Evolutionary conservation across 78 protist species (phyloP).

Genomic region (Polysphondylium violaceum): DNA sequence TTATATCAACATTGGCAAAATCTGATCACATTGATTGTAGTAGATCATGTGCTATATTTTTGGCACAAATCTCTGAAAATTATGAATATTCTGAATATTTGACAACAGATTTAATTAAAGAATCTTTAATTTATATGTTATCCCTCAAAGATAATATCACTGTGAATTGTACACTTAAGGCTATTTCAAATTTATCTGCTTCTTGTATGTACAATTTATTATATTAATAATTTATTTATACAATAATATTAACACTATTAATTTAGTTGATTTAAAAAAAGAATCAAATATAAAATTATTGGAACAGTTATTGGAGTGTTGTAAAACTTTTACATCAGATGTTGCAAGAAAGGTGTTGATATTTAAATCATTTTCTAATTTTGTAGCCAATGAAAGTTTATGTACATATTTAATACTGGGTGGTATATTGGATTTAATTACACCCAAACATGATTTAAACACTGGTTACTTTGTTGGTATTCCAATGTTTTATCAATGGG

Average conservation of each 20-base stretch:
- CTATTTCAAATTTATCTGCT: slow-evolving; percentile 52
- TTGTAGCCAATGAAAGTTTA: slow-evolving; percentile 36
- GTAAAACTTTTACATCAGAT: slow-evolving; percentile 24
- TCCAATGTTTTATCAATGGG: slow-evolving; percentile 79
- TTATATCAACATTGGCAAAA: slow-evolving; percentile 2
- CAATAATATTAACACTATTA: background rate
- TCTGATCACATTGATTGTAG: slow-evolving; percentile 59
- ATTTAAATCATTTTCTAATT: slow-evolving; percentile 68
- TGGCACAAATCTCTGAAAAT: slow-evolving; percentile 56
- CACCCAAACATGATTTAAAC: slow-evolving; percentile 11
- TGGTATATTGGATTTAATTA: slow-evolving; percentile 64
- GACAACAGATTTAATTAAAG: slow-evolving; percentile 25
- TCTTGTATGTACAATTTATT: slow-evolving; percentile 20
- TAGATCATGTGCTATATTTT: slow-evolving; percentile 58
- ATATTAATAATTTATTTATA: background rate
- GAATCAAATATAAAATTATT: slow-evolving; percentile 55
- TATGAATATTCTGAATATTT: slow-evolving; percentile 24
- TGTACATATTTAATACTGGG: slow-evolving; percentile 23
- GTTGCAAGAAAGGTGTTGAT: slow-evolving; percentile 32
- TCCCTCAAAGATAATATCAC: slow-evolving; percentile 44
- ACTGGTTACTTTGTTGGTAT: slow-evolving; percentile 19
- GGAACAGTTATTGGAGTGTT: slow-evolving; percentile 33
- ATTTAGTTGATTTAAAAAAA: slow-evolving; percentile 60
- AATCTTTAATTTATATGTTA: slow-evolving; percentile 37
- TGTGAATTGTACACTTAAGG: slow-evolving; percentile 35